These are phyloP conservation scores for Mucor circinelloides DNA, from an alignment of 371 early-diverging fungal genomes.

Conservation along the genomic window DNA sequence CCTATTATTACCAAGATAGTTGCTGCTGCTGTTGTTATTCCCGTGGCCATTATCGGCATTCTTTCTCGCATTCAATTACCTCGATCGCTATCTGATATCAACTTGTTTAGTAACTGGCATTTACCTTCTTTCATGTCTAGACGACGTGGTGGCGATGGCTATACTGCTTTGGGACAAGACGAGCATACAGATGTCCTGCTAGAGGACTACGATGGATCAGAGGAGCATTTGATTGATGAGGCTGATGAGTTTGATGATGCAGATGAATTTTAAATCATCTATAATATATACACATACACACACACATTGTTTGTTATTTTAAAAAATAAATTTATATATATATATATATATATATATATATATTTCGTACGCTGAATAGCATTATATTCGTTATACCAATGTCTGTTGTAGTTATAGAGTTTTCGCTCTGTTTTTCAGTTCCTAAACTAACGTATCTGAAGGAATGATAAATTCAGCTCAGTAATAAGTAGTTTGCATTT, in stretches of 20 bases:
- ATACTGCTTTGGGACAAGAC: slow-evolving; percentile 50
- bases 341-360: not conserved
- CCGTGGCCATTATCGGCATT: slow-evolving; percentile 41
- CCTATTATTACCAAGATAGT: slow-evolving; percentile 42
- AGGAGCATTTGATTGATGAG: slow-evolving; percentile 44
- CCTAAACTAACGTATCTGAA: too few relatives aligned
- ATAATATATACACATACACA: not conserved
- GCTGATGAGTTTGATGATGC: slow-evolving; percentile 47
- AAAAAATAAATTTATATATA: not conserved
- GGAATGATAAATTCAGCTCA: too few relatives aligned
- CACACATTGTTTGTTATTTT: not conserved
- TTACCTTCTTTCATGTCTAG: slow-evolving; percentile 33
- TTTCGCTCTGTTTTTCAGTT: too few relatives aligned
- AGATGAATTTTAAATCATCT: slow-evolving; percentile 36
- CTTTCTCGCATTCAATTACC: slow-evolving; percentile 46
- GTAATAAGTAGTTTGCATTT: too few relatives aligned
- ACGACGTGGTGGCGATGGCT: slow-evolving; percentile 27
- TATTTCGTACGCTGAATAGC: too few relatives aligned
- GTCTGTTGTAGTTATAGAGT: too few relatives aligned
- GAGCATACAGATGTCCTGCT: slow-evolving; percentile 49
- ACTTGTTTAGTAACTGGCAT: slow-evolving; percentile 22
- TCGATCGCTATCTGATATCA: slow-evolving; percentile 30
- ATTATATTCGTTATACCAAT: too few relatives aligned
- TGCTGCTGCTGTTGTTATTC: slow-evolving; percentile 43
- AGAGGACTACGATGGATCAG: slow-evolving; percentile 53